Percentiles rank a stretch among this genome's conserved stretches.
Evolutionary conservation across 768 basidiomycete genomes (phyloP).

Genomic region (Jaapia argillacea): DNA sequence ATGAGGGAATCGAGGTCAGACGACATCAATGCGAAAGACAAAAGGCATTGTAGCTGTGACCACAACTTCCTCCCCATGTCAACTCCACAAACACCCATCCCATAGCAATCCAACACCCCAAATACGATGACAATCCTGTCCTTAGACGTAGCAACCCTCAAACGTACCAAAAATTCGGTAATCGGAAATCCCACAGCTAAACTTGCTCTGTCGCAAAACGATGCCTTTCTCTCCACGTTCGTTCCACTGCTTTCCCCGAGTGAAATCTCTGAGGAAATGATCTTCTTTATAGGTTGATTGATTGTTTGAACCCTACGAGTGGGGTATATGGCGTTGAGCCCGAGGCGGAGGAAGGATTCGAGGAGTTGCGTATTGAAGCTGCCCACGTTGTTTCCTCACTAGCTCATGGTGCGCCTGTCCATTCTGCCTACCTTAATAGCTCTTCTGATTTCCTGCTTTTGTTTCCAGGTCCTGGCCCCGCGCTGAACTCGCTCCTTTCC

Average conservation of each 20-base stretch:
- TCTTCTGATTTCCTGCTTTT: neutral
- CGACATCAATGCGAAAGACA: no score
- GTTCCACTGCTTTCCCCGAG: constrained; percentile 10
- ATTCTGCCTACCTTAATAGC: neutral
- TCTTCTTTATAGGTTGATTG: neutral
- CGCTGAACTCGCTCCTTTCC: neutral
- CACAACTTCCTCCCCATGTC: no score
- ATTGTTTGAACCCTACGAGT: constrained; percentile 26
- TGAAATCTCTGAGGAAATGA: constrained; percentile 4
- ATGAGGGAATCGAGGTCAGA: no score
- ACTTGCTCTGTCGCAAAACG: constrained; percentile 42
- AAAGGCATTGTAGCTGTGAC: no score
- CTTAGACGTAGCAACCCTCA: constrained; percentile 33
- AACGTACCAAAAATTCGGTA: constrained; percentile 63
- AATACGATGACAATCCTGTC: constrained; percentile 22
- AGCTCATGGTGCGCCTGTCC: constrained; percentile 40
- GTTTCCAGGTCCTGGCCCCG: neutral
- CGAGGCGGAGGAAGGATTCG: constrained; percentile 22
- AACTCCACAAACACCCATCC: no score
- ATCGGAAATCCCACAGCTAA: constrained; percentile 78
- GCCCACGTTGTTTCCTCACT: constrained; percentile 69
- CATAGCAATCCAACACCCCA: no score
- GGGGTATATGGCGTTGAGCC: constrained; percentile 53
- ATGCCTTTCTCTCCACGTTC: constrained; percentile 44
- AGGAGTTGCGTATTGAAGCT: constrained; percentile 58